A percentile compares a stretch with the other conserved stretches of the same genome.
These are phyloP conservation scores for Periconia macrospinosa DNA, from an alignment of 2,329 filamentous ascomycete species.

Conservation along the genomic window DNA sequence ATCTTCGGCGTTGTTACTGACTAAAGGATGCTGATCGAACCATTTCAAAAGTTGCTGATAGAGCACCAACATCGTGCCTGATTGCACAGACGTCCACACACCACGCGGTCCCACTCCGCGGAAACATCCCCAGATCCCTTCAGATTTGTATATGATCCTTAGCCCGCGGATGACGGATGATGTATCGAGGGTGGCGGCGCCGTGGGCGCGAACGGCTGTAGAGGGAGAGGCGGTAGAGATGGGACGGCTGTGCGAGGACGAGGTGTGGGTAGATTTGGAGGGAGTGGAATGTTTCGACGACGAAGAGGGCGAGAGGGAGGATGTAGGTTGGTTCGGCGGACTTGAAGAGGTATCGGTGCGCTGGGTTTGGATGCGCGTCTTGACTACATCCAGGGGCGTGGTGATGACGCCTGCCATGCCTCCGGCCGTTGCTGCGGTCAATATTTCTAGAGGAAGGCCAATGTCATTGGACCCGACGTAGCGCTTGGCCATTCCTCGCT, in stretches of 20 bases:
- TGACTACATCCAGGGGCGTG: conserved; percentile 95
- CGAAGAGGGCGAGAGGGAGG: conserved; percentile 19
- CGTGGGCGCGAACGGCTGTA: conserved; percentile 77
- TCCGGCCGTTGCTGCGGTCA: conserved; percentile 87
- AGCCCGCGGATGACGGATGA: conserved; percentile 86
- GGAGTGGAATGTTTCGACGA: conserved; percentile 36
- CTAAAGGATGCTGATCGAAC: conserved; percentile 58
- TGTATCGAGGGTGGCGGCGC: conserved; percentile 79
- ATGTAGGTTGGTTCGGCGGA: conserved; percentile 16
- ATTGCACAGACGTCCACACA: conserved; percentile 98
- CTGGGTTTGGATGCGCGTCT: conserved; percentile 94
- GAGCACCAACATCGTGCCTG: conserved; percentile 92
- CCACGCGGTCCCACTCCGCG: conserved; percentile 88
- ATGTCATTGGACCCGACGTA: conserved; percentile 83
- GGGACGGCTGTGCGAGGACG: conserved; percentile 55
- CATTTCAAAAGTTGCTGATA: conserved; percentile 85
- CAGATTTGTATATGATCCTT: conserved; percentile 83
- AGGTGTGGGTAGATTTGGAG: conserved; percentile 23
- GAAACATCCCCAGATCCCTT: conserved; percentile 89
- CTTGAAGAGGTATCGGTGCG: conserved; percentile 54
- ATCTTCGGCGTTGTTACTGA: background rate
- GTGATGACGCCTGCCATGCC: conserved; percentile 93
- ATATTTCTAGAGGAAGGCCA: conserved; percentile 78
- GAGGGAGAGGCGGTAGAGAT: conserved; percentile 92
- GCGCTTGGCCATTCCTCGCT: conserved; percentile 75